Conservation (phyloP, 352 stramenopile species). For the Saprolegnia parasitica region DNA sequence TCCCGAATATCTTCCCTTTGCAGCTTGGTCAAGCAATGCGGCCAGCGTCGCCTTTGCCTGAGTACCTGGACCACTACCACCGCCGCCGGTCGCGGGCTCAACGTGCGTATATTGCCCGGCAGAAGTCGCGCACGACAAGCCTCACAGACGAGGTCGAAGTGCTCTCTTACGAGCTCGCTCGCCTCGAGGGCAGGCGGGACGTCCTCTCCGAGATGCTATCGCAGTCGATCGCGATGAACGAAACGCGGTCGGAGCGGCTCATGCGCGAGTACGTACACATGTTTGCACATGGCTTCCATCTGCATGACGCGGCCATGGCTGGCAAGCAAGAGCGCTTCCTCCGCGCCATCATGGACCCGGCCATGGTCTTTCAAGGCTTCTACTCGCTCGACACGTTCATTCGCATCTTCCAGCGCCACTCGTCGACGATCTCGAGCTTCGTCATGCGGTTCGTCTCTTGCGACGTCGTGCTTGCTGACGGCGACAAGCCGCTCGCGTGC, state of each 20-base stretch:
- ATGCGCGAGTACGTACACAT: slow-evolving; percentile 39
- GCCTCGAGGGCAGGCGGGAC: slow-evolving; percentile 1
- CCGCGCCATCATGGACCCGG: slow-evolving; percentile 21
- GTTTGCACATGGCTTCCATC: slow-evolving; percentile 17
- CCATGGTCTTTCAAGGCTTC: slow-evolving; percentile 11
- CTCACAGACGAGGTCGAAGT: neutral
- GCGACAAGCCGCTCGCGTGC: neutral
- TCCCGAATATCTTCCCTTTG: too few species aligned
- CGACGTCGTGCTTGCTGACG: slow-evolving; percentile 6
- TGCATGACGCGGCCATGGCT: neutral
- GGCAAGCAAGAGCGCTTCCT: slow-evolving; percentile 2
- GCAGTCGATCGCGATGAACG: slow-evolving; percentile 23
- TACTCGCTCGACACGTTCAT: slow-evolving; percentile 2
- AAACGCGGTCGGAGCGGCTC: slow-evolving; percentile 39
- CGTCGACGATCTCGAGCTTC: slow-evolving; percentile 14
- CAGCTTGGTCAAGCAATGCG: neutral
- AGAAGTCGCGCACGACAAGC: neutral
- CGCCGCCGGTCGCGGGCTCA: neutral
- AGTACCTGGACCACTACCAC: neutral
- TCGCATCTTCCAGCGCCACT: slow-evolving; percentile 20
- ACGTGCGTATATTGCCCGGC: neutral
- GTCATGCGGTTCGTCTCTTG: slow-evolving; percentile 13
- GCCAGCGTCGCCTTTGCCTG: neutral
- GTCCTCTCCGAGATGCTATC: neutral
- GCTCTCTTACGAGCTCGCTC: neutral